These are phyloP conservation scores for Eimeria brunetti DNA, from an alignment of 169 alveolate species.

Conservation along the genomic window DNA sequence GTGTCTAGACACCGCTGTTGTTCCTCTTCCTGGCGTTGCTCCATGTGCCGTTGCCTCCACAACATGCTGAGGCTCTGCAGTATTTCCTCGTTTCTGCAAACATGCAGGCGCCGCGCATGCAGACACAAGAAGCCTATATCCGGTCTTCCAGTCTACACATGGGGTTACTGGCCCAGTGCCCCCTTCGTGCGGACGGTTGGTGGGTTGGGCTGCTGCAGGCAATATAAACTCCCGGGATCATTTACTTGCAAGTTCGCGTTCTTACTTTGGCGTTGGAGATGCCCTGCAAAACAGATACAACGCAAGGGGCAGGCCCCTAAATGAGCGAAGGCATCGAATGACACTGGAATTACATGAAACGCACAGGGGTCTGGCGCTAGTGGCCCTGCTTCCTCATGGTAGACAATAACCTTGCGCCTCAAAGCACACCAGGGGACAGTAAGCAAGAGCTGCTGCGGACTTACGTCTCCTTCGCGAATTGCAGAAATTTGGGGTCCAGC, in stretches of 20 bases:
- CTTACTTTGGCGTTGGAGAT: constrained; percentile 48
- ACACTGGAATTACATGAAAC: neutral
- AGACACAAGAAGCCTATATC: neutral
- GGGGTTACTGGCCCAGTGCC: neutral
- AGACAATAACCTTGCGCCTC: neutral
- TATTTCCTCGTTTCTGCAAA: constrained; percentile 38
- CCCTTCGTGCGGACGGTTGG: too few relatives aligned
- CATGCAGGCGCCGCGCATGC: neutral
- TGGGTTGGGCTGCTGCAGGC: neutral
- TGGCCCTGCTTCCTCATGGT: neutral
- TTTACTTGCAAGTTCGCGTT: neutral
- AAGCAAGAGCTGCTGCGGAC: neutral
- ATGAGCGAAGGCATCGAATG: neutral
- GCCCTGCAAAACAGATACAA: constrained; percentile 22
- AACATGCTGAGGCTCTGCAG: constrained; percentile 59
- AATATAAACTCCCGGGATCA: neutral
- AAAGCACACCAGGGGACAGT: neutral
- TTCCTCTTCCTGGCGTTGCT: constrained; percentile 55
- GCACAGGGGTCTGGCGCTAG: neutral
- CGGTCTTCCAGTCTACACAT: neutral
- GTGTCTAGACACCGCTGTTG: constrained; percentile 14
- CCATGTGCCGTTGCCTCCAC: constrained; percentile 64
- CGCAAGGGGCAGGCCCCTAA: neutral
- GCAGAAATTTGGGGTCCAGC: constrained; percentile 20
- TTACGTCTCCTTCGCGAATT: constrained; percentile 61